Evolutionary conservation across 73 alveolate genomes (phyloP).

Genomic region (Paramecium sexaurelia): DNA sequence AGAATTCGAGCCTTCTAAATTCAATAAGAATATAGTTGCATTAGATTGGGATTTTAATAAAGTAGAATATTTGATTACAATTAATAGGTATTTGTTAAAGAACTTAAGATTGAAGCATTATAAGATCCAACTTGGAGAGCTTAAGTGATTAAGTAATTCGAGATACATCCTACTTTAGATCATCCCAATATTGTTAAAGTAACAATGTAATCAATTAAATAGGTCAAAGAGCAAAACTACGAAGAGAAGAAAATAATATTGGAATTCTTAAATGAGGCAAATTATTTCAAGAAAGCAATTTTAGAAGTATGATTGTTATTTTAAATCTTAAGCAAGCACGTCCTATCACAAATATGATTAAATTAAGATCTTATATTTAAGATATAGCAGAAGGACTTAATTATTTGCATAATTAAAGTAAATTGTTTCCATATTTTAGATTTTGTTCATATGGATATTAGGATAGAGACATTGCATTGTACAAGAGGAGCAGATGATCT

Average conservation of each 20-base stretch:
- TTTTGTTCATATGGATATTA: conserved; percentile 37
- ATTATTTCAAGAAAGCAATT: not conserved
- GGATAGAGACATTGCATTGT: conserved; percentile 40
- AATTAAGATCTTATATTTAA: not conserved
- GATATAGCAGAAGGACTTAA: conserved; percentile 19
- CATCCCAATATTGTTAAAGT: conserved; percentile 38
- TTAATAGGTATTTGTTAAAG: conserved; percentile 11
- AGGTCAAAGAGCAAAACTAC: conserved; percentile 36
- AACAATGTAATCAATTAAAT: not conserved
- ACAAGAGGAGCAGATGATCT: conserved; percentile 13
- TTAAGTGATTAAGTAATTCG: conserved; percentile 3
- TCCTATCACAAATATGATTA: conserved; percentile 14
- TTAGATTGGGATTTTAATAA: conserved; percentile 32
- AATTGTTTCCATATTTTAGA: not conserved
- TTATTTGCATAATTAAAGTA: conserved; percentile 23
- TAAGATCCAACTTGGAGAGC: conserved; percentile 26
- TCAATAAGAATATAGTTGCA: conserved; percentile 14
- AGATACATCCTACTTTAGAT: conserved; percentile 16
- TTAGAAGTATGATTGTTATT: not conserved
- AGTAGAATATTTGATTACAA: not conserved
- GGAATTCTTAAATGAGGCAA: conserved; percentile 34
- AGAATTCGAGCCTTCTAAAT: conserved; percentile 26
- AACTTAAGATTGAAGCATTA: not conserved
- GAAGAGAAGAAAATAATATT: conserved; percentile 24
- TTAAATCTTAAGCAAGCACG: not conserved